Evolutionary conservation across 805 yeast species (phyloP).

Genomic region (Priceomyces castillae): DNA sequence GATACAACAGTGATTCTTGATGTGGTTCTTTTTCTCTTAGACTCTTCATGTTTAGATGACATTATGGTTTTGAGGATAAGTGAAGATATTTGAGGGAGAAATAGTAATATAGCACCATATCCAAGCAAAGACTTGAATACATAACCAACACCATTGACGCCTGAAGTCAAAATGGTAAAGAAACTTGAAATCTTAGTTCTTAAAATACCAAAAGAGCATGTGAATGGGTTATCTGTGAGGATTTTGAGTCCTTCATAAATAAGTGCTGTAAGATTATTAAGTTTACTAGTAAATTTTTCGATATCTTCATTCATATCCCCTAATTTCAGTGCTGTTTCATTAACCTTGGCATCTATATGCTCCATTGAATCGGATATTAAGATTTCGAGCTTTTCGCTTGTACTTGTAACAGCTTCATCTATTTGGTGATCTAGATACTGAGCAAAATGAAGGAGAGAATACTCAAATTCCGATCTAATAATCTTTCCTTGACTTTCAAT

Average conservation of each 20-base stretch:
- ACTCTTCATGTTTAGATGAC: too few relatives aligned
- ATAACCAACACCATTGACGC: neutral
- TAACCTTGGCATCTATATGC: conserved; percentile 9
- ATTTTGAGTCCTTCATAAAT: conserved; percentile 6
- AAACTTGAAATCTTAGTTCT: neutral
- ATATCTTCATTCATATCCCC: conserved; percentile 8
- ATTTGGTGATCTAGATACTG: conserved; percentile 6
- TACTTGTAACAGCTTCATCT: conserved; percentile 4
- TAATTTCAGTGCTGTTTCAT: conserved; percentile 8
- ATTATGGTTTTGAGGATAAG: neutral
- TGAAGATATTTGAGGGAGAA: neutral
- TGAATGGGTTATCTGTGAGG: conserved; percentile 5
- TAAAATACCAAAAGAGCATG: neutral
- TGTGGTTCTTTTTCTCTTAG: neutral
- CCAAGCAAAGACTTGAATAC: neutral
- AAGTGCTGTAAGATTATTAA: conserved; percentile 7
- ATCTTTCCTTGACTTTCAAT: conserved; percentile 4
- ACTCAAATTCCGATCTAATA: conserved; percentile 7
- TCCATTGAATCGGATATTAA: conserved; percentile 7
- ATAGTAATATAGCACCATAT: neutral
- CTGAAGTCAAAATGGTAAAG: neutral
- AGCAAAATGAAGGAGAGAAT: conserved; percentile 5
- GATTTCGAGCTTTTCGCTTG: conserved; percentile 6
- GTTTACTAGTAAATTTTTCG: conserved; percentile 5
- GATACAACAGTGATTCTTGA: neutral